Percentiles rank a stretch among this genome's conserved stretches.
Conservation (phyloP, 2,329 filamentous ascomycete genomes). For the Hysterium pulicare region DNA sequence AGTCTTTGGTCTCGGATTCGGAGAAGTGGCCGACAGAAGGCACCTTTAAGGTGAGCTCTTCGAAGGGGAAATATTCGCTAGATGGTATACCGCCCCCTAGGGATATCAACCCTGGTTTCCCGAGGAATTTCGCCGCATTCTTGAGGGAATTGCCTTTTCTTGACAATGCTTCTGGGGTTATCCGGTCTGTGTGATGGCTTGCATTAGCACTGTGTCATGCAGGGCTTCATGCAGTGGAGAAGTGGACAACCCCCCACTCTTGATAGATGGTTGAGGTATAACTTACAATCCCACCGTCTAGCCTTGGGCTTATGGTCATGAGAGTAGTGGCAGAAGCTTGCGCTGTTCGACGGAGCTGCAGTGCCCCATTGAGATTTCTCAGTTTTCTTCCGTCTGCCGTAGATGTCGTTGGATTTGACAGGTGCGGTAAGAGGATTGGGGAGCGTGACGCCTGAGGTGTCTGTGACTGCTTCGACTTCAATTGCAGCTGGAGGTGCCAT, state of each 20-base stretch:
- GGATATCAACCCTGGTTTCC: conserved; percentile 80
- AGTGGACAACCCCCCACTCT: too few relatives aligned
- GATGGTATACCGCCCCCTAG: conserved; percentile 90
- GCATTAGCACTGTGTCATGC: conserved; percentile 4
- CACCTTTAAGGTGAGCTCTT: conserved; percentile 71
- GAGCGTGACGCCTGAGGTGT: conserved; percentile 45
- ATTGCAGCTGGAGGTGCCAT: conserved; percentile 38
- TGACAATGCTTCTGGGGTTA: conserved; percentile 54
- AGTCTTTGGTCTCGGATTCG: conserved; percentile 61
- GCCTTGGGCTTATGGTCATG: conserved; percentile 67
- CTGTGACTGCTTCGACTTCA: conserved; percentile 44
- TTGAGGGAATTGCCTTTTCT: conserved; percentile 65
- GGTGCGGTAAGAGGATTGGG: conserved; percentile 53
- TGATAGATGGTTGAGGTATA: not conserved
- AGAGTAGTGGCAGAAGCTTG: conserved; percentile 71
- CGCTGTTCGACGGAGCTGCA: conserved; percentile 73
- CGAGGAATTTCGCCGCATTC: conserved; percentile 72
- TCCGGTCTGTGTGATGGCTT: conserved; percentile 35
- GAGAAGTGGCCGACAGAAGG: conserved; percentile 68
- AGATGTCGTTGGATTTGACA: conserved; percentile 59
- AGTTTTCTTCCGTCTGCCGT: conserved; percentile 65
- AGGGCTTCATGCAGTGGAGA: too few relatives aligned
- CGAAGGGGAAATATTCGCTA: conserved; percentile 88
- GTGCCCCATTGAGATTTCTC: conserved; percentile 69
- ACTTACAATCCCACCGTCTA: conserved; percentile 80